Conservation (phyloP, 2,329 filamentous ascomycete species). For the Fusarium sp. region DNA sequence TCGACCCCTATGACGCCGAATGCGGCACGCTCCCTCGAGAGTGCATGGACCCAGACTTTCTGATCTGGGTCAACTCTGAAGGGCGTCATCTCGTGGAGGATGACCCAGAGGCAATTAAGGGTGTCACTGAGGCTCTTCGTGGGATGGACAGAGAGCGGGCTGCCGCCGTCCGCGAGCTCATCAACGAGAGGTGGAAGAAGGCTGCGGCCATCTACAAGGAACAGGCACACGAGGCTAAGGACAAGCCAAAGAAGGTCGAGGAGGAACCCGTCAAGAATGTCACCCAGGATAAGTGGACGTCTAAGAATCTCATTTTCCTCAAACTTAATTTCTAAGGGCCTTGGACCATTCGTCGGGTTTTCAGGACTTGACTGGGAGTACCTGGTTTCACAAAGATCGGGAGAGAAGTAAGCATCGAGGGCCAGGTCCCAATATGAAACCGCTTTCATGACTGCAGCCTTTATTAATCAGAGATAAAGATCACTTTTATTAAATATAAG, state of each 20-base stretch:
- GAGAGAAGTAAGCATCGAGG: too few relatives aligned
- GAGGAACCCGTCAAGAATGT: not conserved
- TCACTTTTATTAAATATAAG: too few relatives aligned
- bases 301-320: not conserved
- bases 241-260: not conserved
- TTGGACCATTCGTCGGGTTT: too few relatives aligned
- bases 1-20: not conserved
- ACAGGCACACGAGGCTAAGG: not conserved
- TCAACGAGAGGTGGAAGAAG: not conserved
- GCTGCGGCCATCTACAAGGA: not conserved
- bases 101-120: not conserved
- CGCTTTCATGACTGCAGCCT: too few relatives aligned
- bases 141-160: not conserved
- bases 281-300: not conserved
- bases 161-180: not conserved
- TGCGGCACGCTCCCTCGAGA: not conserved
- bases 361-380: too few relatives aligned
- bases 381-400: too few relatives aligned
- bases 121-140: not conserved
- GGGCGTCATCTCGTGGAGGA: not conserved
- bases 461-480: too few relatives aligned
- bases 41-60: not conserved
- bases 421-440: too few relatives aligned
- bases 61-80: not conserved
- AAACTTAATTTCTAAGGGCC: not conserved